Conservation (phyloP, 352 stramenopile species). For the Globisporangium recalcitrans region DNA sequence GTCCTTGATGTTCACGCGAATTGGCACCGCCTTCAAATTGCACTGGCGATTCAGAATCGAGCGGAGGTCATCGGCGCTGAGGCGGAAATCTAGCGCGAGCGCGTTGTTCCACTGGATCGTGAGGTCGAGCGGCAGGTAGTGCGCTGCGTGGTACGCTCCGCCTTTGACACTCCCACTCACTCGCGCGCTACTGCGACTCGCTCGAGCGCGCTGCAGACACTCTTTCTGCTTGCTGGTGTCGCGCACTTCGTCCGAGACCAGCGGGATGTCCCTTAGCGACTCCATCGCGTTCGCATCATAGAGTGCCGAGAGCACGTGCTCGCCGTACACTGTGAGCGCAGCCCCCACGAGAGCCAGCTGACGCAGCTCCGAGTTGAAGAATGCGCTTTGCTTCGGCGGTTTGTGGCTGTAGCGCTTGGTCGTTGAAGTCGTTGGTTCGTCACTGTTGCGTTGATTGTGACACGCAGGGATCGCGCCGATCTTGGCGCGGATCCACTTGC, state of each 20-base stretch:
- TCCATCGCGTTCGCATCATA: constrained; percentile 4
- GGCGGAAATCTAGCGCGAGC: neutral
- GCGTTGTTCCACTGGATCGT: constrained; percentile 16
- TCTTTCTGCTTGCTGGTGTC: constrained; percentile 2
- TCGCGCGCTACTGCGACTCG: neutral
- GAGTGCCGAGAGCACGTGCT: constrained; percentile 4
- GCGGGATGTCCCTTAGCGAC: constrained; percentile 7
- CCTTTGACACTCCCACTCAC: neutral
- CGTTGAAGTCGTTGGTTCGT: neutral
- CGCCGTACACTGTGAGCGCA: constrained; percentile 6
- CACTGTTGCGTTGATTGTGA: neutral
- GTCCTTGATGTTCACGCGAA: constrained; percentile 9
- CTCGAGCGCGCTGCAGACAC: constrained; percentile 6
- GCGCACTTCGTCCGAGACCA: constrained; percentile 11
- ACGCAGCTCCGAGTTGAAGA: constrained; percentile 9
- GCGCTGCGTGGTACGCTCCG: constrained; percentile 5
- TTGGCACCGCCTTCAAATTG: constrained; percentile 6
- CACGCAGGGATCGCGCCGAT: constrained; percentile 5
- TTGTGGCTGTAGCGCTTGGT: neutral
- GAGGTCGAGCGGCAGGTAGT: constrained; percentile 13
- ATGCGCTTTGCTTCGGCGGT: neutral
- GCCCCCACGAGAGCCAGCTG: constrained; percentile 11
- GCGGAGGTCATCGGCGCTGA: neutral
- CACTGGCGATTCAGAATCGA: constrained; percentile 9
- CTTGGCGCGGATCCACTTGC: constrained; percentile 1